Conservation (phyloP, 805 yeast species). For the Monosporozyma solicola region DNA sequence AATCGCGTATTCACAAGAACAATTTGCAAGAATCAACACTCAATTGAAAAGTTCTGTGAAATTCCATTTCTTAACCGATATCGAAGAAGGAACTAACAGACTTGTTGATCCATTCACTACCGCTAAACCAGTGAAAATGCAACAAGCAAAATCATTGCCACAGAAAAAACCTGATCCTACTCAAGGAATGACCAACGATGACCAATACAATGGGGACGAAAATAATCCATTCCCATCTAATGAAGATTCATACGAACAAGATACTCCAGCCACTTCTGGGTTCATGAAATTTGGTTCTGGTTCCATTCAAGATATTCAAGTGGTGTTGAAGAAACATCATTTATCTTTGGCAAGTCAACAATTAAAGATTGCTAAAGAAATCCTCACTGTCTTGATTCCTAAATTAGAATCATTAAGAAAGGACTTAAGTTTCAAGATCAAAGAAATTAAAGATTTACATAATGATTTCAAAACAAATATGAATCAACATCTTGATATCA, state of each 20-base stretch:
- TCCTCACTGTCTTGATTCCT: slow-evolving; percentile 46
- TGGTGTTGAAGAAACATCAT: slow-evolving; percentile 56
- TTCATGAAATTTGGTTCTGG: slow-evolving; percentile 69
- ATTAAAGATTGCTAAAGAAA: slow-evolving; percentile 43
- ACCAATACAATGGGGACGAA: neutral
- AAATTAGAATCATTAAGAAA: slow-evolving; percentile 50
- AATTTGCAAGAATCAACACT: slow-evolving; percentile 56
- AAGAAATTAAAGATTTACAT: slow-evolving; percentile 66
- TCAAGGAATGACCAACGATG: neutral
- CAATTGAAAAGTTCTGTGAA: slow-evolving; percentile 61
- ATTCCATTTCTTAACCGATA: slow-evolving; percentile 31
- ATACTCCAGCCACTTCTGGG: slow-evolving; percentile 28
- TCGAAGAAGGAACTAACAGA: slow-evolving; percentile 28
- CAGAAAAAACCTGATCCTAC: slow-evolving; percentile 9
- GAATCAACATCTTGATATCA: slow-evolving; percentile 50
- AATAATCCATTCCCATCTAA: neutral
- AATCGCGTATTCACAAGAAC: slow-evolving; percentile 72
- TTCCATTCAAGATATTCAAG: slow-evolving; percentile 72
- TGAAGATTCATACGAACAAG: neutral
- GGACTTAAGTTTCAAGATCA: slow-evolving; percentile 67
- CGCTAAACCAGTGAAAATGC: slow-evolving; percentile 31
- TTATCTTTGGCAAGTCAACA: slow-evolving; percentile 48
- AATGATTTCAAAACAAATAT: slow-evolving; percentile 54
- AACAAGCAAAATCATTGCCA: slow-evolving; percentile 20
- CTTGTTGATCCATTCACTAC: slow-evolving; percentile 44